These are phyloP conservation scores for Allomyces macrogynus DNA, from an alignment of 192 early-diverging fungal genomes.

Conservation along the genomic window DNA sequence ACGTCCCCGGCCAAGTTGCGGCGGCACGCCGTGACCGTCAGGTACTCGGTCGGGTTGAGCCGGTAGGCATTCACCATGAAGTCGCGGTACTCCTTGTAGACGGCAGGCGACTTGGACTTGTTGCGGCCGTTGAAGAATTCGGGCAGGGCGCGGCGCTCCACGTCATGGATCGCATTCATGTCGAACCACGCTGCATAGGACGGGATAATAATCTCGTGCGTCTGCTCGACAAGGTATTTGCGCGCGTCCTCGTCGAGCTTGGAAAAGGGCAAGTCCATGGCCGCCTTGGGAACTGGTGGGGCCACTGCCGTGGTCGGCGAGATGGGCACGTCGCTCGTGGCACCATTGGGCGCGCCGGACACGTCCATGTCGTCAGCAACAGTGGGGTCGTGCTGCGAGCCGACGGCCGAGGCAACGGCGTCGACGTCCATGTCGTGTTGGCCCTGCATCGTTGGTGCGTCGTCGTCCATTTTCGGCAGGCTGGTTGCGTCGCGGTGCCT, in stretches of 20 bases:
- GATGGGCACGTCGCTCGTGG: too few relatives aligned
- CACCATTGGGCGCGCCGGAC: too few relatives aligned
- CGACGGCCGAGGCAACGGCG: too few relatives aligned
- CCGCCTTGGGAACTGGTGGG: not conserved
- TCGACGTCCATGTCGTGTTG: too few relatives aligned
- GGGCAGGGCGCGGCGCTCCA: constrained; percentile 70
- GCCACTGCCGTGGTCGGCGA: not conserved
- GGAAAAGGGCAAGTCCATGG: not conserved
- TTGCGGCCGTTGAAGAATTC: constrained; percentile 94
- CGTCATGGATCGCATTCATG: constrained; percentile 54
- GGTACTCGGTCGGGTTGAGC: constrained; percentile 82
- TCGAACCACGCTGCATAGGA: constrained; percentile 90
- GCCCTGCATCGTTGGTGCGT: too few relatives aligned
- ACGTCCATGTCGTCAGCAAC: too few relatives aligned
- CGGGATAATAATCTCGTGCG: constrained; percentile 54
- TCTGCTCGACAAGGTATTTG: constrained; percentile 42
- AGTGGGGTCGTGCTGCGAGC: too few relatives aligned
- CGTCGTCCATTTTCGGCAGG: too few relatives aligned
- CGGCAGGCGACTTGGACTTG: constrained; percentile 71
- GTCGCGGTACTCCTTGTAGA: constrained; percentile 89
- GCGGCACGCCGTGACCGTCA: constrained; percentile 93
- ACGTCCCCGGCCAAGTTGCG: constrained; percentile 96
- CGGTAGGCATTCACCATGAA: constrained; percentile 98
- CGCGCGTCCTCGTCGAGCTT: constrained; percentile 41
- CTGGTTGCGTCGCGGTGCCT: too few relatives aligned